Conservation (phyloP, 1,284 basidiomycete species). For the Wallemia ichthyophaga region DNA sequence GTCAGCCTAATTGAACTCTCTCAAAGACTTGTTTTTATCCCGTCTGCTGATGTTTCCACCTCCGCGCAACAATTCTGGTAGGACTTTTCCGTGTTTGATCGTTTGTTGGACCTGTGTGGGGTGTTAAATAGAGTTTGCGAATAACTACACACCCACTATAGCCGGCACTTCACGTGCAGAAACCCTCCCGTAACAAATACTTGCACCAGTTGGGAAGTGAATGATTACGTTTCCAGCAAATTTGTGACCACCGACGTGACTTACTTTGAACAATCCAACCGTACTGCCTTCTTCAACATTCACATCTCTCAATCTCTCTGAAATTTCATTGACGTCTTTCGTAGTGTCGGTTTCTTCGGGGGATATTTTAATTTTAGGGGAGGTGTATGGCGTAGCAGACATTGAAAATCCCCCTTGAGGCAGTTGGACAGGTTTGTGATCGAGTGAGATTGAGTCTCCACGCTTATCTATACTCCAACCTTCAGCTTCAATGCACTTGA, state of each 20-base stretch:
- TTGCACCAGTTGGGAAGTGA: slow-evolving; percentile 49
- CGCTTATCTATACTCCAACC: slow-evolving; percentile 47
- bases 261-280: slow-evolving; percentile 52
- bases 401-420: slow-evolving; percentile 22
- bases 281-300: slow-evolving; percentile 18
- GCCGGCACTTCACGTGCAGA: slow-evolving; percentile 57
- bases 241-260: slow-evolving; percentile 68
- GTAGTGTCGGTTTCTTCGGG: slow-evolving; percentile 11
- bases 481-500: slow-evolving; percentile 26
- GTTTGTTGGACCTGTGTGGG: slow-evolving; percentile 27
- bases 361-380: neutral
- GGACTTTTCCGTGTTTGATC: slow-evolving; percentile 45
- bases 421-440: slow-evolving; percentile 21
- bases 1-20: neutral
- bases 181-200: slow-evolving; percentile 79
- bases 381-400: neutral
- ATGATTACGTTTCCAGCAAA: slow-evolving; percentile 76
- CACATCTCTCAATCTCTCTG: slow-evolving; percentile 20
- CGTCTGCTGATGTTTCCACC: slow-evolving; percentile 32
- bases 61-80: slow-evolving; percentile 51
- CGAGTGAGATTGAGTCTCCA: slow-evolving; percentile 29
- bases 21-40: slow-evolving; percentile 8
- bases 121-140: neutral
- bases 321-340: slow-evolving; percentile 14
- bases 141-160: slow-evolving; percentile 25